Percentiles rank a stretch among this genome's conserved stretches.
Conservation (phyloP, 495 filamentous ascomycete species). For the Lasiosphaeris hirsuta region DNA sequence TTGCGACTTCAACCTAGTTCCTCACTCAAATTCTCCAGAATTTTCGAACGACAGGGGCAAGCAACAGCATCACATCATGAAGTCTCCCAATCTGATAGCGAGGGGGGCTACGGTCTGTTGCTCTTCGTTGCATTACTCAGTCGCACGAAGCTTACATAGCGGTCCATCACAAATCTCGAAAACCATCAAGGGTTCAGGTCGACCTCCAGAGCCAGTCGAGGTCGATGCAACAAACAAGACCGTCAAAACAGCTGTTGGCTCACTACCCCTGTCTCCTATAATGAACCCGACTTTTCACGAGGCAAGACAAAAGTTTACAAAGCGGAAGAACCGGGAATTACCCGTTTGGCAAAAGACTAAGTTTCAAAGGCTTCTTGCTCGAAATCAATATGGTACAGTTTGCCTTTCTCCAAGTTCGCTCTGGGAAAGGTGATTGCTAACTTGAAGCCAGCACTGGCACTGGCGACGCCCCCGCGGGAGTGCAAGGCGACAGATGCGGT, state of each 20-base stretch:
- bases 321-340: conserved; percentile 23
- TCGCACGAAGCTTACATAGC: too few relatives aligned
- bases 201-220: conserved; percentile 4
- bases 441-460: conserved; percentile 47
- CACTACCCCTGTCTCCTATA: conserved; percentile 47
- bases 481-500: conserved; percentile 55
- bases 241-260: conserved; percentile 36
- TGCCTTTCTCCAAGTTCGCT: conserved; percentile 6
- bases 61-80: too few relatives aligned
- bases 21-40: too few relatives aligned
- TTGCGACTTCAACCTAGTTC: too few relatives aligned
- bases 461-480: conserved; percentile 62
- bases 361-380: conserved; percentile 50
- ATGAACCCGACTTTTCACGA: conserved; percentile 49
- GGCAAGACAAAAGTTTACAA: conserved; percentile 25
- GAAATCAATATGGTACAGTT: conserved; percentile 58
- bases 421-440: conserved; percentile 12
- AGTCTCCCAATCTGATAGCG: too few relatives aligned
- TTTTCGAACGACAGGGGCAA: too few relatives aligned
- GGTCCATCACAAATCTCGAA: too few relatives aligned
- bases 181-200: too few relatives aligned
- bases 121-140: too few relatives aligned
- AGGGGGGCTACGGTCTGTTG: too few relatives aligned
- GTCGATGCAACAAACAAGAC: conserved; percentile 34
- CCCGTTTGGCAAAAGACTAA: conserved; percentile 30